A percentile compares a stretch with the other conserved stretches of the same genome.
phyloP scores from a whole-genome alignment of 2,329 filamentous ascomycete genomes.

The Ophiognomonia clavigignenti-juglandacearum region DNA sequence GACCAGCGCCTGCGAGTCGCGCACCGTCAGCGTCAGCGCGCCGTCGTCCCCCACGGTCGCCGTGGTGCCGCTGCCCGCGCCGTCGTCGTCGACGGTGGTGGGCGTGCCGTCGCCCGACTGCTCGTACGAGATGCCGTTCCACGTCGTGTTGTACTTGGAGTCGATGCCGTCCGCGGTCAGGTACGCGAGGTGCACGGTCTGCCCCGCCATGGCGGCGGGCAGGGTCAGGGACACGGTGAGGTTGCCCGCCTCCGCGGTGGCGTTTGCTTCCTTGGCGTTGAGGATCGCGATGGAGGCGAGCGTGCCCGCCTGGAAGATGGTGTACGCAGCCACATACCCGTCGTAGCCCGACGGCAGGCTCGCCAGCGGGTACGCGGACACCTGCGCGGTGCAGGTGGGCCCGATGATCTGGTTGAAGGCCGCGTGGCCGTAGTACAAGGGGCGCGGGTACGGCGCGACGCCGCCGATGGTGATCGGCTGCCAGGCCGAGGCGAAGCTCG shows the following conservation, averaged over 20 bases:
- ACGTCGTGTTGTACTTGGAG: conserved; percentile 34
- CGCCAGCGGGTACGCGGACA: conserved; percentile 29
- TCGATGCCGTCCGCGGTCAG: conserved; percentile 42
- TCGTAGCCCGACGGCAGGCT: conserved; percentile 30
- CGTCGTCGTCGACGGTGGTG: too few relatives aligned
- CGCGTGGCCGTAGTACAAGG: conserved; percentile 45
- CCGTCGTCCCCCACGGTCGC: conserved; percentile 29
- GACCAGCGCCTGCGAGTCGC: conserved; percentile 41
- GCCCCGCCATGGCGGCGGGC: conserved; percentile 29
- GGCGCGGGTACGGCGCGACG: conserved; percentile 37
- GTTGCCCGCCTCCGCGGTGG: conserved; percentile 31
- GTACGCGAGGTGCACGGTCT: conserved; percentile 40
- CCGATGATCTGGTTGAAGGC: conserved; percentile 46
- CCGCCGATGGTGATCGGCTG: conserved; percentile 37
- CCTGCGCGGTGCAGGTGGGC: conserved; percentile 34
- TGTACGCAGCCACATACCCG: conserved; percentile 37
- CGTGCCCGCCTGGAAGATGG: conserved; percentile 36
- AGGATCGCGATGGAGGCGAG: conserved; percentile 39
- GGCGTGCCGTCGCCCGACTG: conserved; percentile 35
- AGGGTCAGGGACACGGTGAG: conserved; percentile 37
- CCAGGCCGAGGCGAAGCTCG: conserved; percentile 46
- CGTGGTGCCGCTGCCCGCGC: conserved; percentile 26
- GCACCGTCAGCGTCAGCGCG: conserved; percentile 28
- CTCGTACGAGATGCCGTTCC: conserved; percentile 43
- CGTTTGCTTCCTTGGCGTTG: conserved; percentile 39